Evolutionary conservation across 1,284 basidiomycete genomes (phyloP).

Genomic region (Ganoderma sp.): DNA sequence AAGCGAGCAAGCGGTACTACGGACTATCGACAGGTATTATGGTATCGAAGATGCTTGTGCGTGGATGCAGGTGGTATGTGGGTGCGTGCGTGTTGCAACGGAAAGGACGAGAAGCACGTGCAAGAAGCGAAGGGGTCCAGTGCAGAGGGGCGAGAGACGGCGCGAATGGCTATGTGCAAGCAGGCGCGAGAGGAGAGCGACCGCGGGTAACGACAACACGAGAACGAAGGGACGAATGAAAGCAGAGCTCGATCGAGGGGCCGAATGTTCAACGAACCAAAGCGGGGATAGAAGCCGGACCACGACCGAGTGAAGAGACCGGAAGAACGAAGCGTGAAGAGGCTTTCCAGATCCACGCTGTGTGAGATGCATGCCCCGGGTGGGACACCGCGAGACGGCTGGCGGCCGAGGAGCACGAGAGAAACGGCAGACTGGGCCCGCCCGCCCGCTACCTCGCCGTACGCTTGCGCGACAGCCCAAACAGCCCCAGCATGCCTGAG

Average conservation of each 20-base stretch:
- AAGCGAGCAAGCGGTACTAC: slow-evolving; percentile 12
- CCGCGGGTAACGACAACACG: slow-evolving; percentile 23
- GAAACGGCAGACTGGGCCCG: background rate
- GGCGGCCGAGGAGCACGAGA: slow-evolving; percentile 7
- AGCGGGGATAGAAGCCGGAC: slow-evolving; percentile 6
- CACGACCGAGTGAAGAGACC: background rate
- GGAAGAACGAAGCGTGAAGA: background rate
- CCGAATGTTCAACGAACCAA: background rate
- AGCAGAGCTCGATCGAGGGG: slow-evolving; percentile 9
- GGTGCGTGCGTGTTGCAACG: slow-evolving; percentile 6
- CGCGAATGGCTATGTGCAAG: slow-evolving; percentile 17
- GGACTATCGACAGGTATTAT: slow-evolving; percentile 25
- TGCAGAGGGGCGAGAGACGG: slow-evolving; percentile 17
- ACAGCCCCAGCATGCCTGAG: slow-evolving; percentile 60
- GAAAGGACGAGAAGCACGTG: slow-evolving; percentile 18
- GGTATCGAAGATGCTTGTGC: slow-evolving; percentile 17
- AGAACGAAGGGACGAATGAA: slow-evolving; percentile 17
- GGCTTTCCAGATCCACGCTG: background rate
- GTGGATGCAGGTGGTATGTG: slow-evolving; percentile 13
- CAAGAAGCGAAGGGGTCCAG: slow-evolving; percentile 19
- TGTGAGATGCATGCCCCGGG: background rate
- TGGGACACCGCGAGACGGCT: background rate
- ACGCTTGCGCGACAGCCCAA: slow-evolving; percentile 48
- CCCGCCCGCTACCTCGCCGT: slow-evolving; percentile 26
- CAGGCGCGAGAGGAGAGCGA: slow-evolving; percentile 15